Percentiles rank a stretch among this genome's conserved stretches.
Evolutionary conservation across 192 early-diverging fungal genomes (phyloP).

Genomic region (Backusella mclennaniae): DNA sequence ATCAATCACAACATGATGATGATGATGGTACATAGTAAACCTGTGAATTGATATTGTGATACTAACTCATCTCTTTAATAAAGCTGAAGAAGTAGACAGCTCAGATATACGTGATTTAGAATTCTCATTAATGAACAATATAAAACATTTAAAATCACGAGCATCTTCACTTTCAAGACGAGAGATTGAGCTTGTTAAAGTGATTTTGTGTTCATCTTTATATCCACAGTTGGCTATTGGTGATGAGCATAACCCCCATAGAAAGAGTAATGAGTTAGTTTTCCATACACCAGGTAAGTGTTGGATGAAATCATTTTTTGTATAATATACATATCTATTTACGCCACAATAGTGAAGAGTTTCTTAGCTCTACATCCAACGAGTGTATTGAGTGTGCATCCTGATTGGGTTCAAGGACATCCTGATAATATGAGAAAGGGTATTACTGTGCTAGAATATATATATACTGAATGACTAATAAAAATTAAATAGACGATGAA

Average conservation of each 20-base stretch:
- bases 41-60: not conserved
- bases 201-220: conserved; percentile 60
- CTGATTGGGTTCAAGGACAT: conserved; percentile 54
- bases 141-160: conserved; percentile 35
- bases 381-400: conserved; percentile 53
- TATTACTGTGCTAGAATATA: not conserved
- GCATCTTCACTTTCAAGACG: conserved; percentile 39
- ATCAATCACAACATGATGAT: not conserved
- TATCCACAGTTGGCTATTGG: conserved; percentile 66
- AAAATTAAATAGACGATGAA: conserved; percentile 24
- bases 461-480: not conserved
- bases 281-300: conserved; percentile 59
- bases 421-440: conserved; percentile 34
- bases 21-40: not conserved
- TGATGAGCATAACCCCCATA: conserved; percentile 59
- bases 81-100: not conserved
- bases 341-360: conserved; percentile 21
- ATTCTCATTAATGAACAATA: conserved; percentile 56
- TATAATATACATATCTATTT: not conserved
- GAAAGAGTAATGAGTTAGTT: conserved; percentile 50
- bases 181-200: conserved; percentile 55
- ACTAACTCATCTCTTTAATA: not conserved
- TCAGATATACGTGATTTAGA: conserved; percentile 57
- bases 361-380: conserved; percentile 65
- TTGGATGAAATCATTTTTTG: not conserved